phyloP scores from a whole-genome alignment of 108 stramenopile genomes.

The Seminavis robusta region DNA sequence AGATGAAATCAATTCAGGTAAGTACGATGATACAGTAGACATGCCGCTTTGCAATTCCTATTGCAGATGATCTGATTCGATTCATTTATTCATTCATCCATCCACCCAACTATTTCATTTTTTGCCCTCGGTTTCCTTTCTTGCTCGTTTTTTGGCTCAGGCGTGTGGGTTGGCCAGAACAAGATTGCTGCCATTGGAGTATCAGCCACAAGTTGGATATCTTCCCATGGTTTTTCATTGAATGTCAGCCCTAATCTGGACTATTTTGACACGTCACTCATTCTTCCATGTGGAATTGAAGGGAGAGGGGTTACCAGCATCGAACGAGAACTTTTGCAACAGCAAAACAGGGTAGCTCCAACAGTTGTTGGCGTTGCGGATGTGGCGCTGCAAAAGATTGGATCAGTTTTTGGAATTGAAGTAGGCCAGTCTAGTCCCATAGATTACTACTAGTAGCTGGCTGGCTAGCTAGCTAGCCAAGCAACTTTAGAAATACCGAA shows the following conservation, averaged over 20 bases:
- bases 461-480: not conserved
- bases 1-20: slow-evolving; percentile 67
- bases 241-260: slow-evolving; percentile 86
- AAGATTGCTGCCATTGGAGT: slow-evolving; percentile 95
- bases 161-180: slow-evolving; percentile 74
- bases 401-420: slow-evolving; percentile 31
- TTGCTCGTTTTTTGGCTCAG: not conserved
- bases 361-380: slow-evolving; percentile 25
- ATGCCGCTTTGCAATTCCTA: too few species aligned
- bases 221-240: slow-evolving; percentile 97
- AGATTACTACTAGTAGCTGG: not conserved
- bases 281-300: slow-evolving; percentile 76
- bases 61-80: too few species aligned
- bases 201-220: slow-evolving; percentile 90
- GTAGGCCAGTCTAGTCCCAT: not conserved
- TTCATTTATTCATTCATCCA: too few species aligned
- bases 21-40: slow-evolving; percentile 20
- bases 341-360: slow-evolving; percentile 8
- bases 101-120: too few species aligned
- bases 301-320: slow-evolving; percentile 84
- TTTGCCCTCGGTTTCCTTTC: too few species aligned
- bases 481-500: not conserved
- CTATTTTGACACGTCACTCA: slow-evolving; percentile 73
- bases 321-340: not conserved
- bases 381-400: slow-evolving; percentile 22